These are phyloP conservation scores for Psilocybe azurescens DNA, from an alignment of 768 basidiomycete species.

Conservation along the genomic window DNA sequence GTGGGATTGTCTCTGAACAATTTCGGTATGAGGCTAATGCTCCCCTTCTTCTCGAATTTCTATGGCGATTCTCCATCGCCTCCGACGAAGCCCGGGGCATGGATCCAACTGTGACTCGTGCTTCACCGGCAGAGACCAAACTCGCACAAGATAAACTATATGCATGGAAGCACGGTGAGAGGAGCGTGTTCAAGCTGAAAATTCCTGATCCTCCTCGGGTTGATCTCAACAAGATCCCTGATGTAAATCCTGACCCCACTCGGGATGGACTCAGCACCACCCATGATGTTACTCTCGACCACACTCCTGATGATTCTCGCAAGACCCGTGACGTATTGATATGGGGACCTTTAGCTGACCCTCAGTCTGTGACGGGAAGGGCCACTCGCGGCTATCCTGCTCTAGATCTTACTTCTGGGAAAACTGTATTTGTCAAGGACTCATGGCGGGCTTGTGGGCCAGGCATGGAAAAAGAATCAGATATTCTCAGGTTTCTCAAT, in stretches of 20 bases:
- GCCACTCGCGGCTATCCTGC: constrained; percentile 29
- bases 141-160: constrained; percentile 13
- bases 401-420: constrained; percentile 11
- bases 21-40: constrained; percentile 30
- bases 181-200: not conserved
- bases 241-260: too few species aligned
- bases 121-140: constrained; percentile 10
- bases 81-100: constrained; percentile 24
- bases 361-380: constrained; percentile 24
- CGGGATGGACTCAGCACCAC: too few species aligned
- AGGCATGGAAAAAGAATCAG: constrained; percentile 24
- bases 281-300: too few species aligned
- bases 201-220: constrained; percentile 14
- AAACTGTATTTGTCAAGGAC: constrained; percentile 38
- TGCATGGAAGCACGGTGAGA: not conserved
- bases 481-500: constrained; percentile 25
- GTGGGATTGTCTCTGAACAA: constrained; percentile 30
- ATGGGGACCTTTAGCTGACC: constrained; percentile 16
- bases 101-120: constrained; percentile 29
- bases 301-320: too few species aligned
- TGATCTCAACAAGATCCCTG: constrained; percentile 7
- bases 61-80: constrained; percentile 32
- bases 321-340: constrained; percentile 22
- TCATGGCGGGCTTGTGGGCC: constrained; percentile 26
- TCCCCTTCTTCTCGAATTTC: constrained; percentile 29